Base-by-base conservation (phyloP, 352 stramenopile genomes). In the Elongisporangium prolatum region DNA sequence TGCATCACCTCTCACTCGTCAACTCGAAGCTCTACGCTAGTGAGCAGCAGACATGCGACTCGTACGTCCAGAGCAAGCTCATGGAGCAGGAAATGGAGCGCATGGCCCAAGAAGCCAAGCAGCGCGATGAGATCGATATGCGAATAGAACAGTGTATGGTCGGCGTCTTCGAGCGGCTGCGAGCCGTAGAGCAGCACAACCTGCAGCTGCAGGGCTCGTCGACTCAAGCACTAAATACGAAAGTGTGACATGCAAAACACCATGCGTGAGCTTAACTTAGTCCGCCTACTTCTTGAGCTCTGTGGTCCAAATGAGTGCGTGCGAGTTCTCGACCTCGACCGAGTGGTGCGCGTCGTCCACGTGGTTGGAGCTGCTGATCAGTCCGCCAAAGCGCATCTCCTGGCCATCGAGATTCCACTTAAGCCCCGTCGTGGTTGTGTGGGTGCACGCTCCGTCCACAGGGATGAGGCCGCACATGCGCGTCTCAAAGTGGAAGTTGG, bases 381-480 rank as follows among this genome's bases (percentile, higher is more conserved):
- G 65, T 1, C 79, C 80, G 3, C 89, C 88, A 65, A 97, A 95
- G 13, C 57, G 60, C 59, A 90, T 89, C 25, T 72, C 68, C 47
- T 84, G 67, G n/a, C 70, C 72, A 21, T 65, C 64, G 14, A 97
- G 57, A 60, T 97, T 88, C 88, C 88, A 97, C 72, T 96, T 90
- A 14, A 98, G 80, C 8, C 96, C 96, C 16, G 68, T 82, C 0
- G 95, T 98, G 10, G 72, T 89, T 4, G 91, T 82, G 5, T 70
- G 69, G 13, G 86, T 67, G 59, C 92, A 98, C 7, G 75, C 60
- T 17, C 80, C 84, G 2, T 61, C 81, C n/a, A 98, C 56, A 2
- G 95, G 96, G 57, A 99, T 95, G 16, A 99, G 74, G 5, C 95
- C 95, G 69, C 95, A 98, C 24, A 87, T 97, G 28, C 93, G 91